A percentile compares a stretch with the other conserved stretches of the same genome.
phyloP scores from a whole-genome alignment of 2,329 filamentous ascomycete species.

The Chrysoporthe deuterocubensis region DNA sequence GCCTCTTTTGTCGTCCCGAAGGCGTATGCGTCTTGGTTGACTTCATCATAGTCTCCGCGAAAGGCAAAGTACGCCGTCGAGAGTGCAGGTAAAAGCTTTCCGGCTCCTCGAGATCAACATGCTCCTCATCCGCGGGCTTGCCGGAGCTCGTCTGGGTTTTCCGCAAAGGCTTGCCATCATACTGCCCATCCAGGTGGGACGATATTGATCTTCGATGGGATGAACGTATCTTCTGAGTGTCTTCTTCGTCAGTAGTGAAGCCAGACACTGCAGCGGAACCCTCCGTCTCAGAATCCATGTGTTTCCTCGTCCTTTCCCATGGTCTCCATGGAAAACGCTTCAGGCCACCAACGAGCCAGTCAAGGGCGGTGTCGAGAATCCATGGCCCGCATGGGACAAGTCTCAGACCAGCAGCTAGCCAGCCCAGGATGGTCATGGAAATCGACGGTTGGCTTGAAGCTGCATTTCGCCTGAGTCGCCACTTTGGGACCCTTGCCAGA shows the following conservation, averaged over 20 bases:
- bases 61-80: slow-evolving; percentile 59
- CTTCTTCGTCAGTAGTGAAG: slow-evolving; percentile 36
- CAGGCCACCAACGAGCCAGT: slow-evolving; percentile 28
- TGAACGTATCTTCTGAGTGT: not conserved
- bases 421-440: slow-evolving; percentile 40
- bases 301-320: slow-evolving; percentile 34
- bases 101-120: slow-evolving; percentile 1
- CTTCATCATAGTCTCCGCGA: slow-evolving; percentile 39
- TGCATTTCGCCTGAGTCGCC: slow-evolving; percentile 74
- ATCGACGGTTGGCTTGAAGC: slow-evolving; percentile 41
- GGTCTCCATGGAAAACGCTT: slow-evolving; percentile 37
- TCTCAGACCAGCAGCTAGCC: slow-evolving; percentile 32
- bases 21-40: slow-evolving; percentile 58
- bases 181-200: not conserved
- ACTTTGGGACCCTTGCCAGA: slow-evolving; percentile 85
- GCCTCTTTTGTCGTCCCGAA: slow-evolving; percentile 68
- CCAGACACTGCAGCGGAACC: slow-evolving; percentile 39
- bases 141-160: slow-evolving; percentile 16
- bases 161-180: slow-evolving; percentile 9
- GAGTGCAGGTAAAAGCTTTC: slow-evolving; percentile 10
- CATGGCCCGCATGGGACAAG: slow-evolving; percentile 33
- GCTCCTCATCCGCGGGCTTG: not conserved
- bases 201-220: slow-evolving; percentile 17
- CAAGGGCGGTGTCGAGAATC: not conserved
- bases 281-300: slow-evolving; percentile 39